Percentiles rank a stretch among this genome's conserved stretches.
Conservation (phyloP, 306 rosid genomes). For the Ormosia semicastrata region DNA sequence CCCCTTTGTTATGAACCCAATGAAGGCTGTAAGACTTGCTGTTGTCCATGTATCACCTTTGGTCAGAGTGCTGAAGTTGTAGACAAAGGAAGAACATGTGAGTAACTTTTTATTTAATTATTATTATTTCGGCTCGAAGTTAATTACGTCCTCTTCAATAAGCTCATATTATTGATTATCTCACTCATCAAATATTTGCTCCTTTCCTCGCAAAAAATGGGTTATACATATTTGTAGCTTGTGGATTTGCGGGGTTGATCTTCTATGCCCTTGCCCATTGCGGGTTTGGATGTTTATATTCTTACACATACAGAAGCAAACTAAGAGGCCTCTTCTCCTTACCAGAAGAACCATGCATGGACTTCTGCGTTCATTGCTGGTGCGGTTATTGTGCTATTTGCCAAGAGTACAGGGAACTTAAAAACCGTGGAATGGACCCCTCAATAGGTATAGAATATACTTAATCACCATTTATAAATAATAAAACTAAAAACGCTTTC, state of each 20-base stretch:
- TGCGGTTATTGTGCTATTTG: conserved; percentile 30
- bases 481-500: background rate
- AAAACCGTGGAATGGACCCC: conserved; percentile 38
- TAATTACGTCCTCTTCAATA: background rate
- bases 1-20: background rate
- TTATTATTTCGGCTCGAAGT: background rate
- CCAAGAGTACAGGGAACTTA: conserved; percentile 44
- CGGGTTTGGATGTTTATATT: conserved; percentile 24
- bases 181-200: background rate
- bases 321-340: conserved; percentile 25
- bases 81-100: conserved; percentile 40
- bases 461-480: background rate
- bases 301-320: conserved; percentile 30
- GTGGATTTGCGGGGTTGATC: conserved; percentile 4
- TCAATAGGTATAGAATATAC: conserved; percentile 13
- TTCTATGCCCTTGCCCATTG: background rate
- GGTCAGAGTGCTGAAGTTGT: conserved; percentile 30
- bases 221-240: conserved; percentile 29
- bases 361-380: conserved; percentile 30
- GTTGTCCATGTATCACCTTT: conserved; percentile 33
- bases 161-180: background rate
- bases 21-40: conserved; percentile 37
- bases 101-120: background rate
- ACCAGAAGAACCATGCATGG: conserved; percentile 34
- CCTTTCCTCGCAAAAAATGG: background rate